Base-by-base conservation (phyloP, 208 protist species). In the Blastocrithidia nonstop region DNA sequence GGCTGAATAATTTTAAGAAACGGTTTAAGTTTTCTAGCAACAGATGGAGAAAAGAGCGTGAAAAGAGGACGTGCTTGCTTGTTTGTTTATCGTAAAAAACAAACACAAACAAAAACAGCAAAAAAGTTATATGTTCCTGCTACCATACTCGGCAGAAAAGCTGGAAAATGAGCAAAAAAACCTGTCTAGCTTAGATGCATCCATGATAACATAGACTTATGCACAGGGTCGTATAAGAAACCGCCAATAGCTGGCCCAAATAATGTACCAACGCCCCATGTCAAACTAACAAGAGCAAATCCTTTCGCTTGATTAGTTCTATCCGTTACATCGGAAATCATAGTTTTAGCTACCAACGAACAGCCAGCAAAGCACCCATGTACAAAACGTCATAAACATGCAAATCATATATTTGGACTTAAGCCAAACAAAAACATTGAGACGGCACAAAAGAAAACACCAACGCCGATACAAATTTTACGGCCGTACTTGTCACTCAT, bases 211-310 rank as follows among this genome's bases (percentile, higher is more conserved):
- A 11, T 21, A 24, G 43, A 0, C 27, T 37, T 68, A 3, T 58
- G 28, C 0, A 40, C 69, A 0, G 80, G 80, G 43, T 85, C 47
- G 51, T 89, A 89, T 26, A 89, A 59, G 25, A 66, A 64, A 9
- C 80, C 80, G 7, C 80, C 80, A 13, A 80, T 53, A 6, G 57
- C 36, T 3, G 74, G 71, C 9, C 80, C 80, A 19, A 89, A 54
- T 4, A 84, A 60, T 7, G 66, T 73, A n/a, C 80, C 80, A 0
- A 81, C 42, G 16, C 75, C 70, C 74, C 74, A 89, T 1, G 71
- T 76, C 46, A 98, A 95, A 50, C 90, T 97, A 25, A 98, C 93
- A 36, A 97, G 94, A 22, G 95, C 95, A 45, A 98, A 97, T 29
- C 95, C 95, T 41, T 75, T 69, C 6, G 78, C 68, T 32, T 81